Evolutionary conservation across 2,329 filamentous ascomycete species (phyloP), one percentile per base, ranked within the genome.

Genomic region (Blastomyces gilchristii): DNA sequence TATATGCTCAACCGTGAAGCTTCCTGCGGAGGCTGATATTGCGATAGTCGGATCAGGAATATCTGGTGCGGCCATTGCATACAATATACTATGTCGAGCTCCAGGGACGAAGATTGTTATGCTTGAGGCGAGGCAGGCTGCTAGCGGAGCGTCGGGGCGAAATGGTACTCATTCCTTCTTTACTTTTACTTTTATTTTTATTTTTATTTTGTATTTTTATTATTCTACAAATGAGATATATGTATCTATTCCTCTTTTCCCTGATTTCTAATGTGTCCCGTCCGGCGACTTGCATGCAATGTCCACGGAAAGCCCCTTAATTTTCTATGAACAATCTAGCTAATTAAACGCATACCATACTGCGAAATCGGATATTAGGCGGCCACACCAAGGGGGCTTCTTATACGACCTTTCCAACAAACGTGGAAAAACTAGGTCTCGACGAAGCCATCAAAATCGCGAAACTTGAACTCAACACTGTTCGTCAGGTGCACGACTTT

Each of bases 401-500:
- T 25, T 82, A 82, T 69, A 80, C 81, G 31, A 78, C 78, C 22
- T 86, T 85, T 65, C 65, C 77, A 3, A 72, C 77, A 41, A 79
- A 85, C 67, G 72, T 74, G 2, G 64, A 73, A 14, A 69, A 74
- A 6, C 71, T 80, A n/a, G 83, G 83, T 11, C 73, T 75, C 18
- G 74, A 75, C 1, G 78, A 79, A 56, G 85, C 84, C 2, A 72
- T 78, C 22, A 76, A 79, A 66, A 80, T 83, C 61, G 81, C 79
- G 2, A 76, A 75, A 11, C 76, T 85, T 54, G 82, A 85, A 69
- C 79, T 80, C 52, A 75, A 76, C 50, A 82, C 79, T 67, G 83
- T 87, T 62, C 72, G 76, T 34, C 79, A 79, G n/a, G 79, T 84
- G 11, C 84, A 87, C 68, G 71, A 69, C 0, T 81, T 87, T 64